Evolutionary conservation across 2,329 filamentous ascomycete genomes (phyloP).

Genomic region (Penicillium sp.): DNA sequence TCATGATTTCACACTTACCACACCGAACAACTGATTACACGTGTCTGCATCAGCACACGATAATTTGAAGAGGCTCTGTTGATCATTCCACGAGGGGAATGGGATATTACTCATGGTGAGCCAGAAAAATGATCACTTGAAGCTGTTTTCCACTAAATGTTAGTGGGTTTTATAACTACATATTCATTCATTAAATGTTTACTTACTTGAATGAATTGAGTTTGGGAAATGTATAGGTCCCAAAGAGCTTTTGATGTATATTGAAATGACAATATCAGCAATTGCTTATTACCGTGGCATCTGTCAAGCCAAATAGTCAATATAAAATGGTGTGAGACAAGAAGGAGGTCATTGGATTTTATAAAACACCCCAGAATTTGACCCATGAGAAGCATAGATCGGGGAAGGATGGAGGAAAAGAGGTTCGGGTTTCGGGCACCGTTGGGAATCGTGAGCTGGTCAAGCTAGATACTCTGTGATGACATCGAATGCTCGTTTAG

Average conservation of each 20-base stretch:
- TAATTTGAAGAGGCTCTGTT: conserved; percentile 32
- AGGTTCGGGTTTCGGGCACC: conserved; percentile 4
- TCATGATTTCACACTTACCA: conserved; percentile 22
- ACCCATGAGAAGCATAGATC: conserved; percentile 10
- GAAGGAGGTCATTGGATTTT: conserved; percentile 10
- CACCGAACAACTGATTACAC: conserved; percentile 28
- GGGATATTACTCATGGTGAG: conserved; percentile 30
- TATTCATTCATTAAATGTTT: not conserved
- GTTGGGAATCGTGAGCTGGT: conserved; percentile 2
- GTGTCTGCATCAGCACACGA: conserved; percentile 32
- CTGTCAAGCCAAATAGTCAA: not conserved
- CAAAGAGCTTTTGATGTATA: not conserved
- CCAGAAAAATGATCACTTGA: not conserved
- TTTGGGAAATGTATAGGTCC: not conserved
- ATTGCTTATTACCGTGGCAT: not conserved
- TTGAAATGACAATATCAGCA: not conserved
- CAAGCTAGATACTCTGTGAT: conserved; percentile 12
- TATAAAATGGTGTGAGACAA: not conserved
- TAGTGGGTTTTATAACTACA: not conserved
- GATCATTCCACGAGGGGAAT: conserved; percentile 32
- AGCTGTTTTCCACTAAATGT: not conserved
- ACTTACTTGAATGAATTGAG: not conserved
- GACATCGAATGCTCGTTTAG: conserved; percentile 13
- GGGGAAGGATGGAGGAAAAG: not conserved
- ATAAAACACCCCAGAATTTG: conserved; percentile 9